phyloP scores from a whole-genome alignment of 164 flowering plant species.

The Aristolochia contorta region DNA sequence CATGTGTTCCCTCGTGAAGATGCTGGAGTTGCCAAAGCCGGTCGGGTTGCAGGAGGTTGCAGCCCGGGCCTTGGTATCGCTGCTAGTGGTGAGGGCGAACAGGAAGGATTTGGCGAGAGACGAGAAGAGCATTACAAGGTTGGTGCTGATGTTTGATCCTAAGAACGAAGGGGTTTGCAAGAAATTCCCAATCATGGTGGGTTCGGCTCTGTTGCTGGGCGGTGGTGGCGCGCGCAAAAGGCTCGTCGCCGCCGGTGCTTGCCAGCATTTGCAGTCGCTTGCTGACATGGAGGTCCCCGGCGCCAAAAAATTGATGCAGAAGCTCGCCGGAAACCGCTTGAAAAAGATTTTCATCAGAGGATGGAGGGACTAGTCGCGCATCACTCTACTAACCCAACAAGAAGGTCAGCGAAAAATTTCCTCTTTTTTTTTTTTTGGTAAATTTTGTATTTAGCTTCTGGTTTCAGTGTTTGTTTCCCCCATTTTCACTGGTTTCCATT shows the following conservation, averaged over 20 bases:
- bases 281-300: slow-evolving; percentile 66
- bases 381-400: background rate
- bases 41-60: slow-evolving; percentile 53
- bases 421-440: background rate
- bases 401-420: background rate
- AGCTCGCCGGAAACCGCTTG: slow-evolving; percentile 53
- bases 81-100: slow-evolving; percentile 48
- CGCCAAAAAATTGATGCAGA: slow-evolving; percentile 58
- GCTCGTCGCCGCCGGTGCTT: slow-evolving; percentile 53
- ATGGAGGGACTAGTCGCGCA: slow-evolving; percentile 46
- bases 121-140: slow-evolving; percentile 52
- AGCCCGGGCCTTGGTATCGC: slow-evolving; percentile 35
- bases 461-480: background rate
- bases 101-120: slow-evolving; percentile 60
- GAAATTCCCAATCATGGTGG: slow-evolving; percentile 47
- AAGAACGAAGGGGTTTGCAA: slow-evolving; percentile 38
- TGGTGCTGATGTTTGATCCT: slow-evolving; percentile 63
- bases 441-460: background rate
- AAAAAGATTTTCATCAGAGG: slow-evolving; percentile 50
- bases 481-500: background rate
- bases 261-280: slow-evolving; percentile 43
- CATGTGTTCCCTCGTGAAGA: slow-evolving; percentile 48
- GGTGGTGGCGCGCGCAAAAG: slow-evolving; percentile 45
- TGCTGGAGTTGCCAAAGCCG: slow-evolving; percentile 62
- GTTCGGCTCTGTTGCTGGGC: slow-evolving; percentile 40